phyloP scores from a whole-genome alignment of 331 rosid genomes.

The Arachis monticola region DNA sequence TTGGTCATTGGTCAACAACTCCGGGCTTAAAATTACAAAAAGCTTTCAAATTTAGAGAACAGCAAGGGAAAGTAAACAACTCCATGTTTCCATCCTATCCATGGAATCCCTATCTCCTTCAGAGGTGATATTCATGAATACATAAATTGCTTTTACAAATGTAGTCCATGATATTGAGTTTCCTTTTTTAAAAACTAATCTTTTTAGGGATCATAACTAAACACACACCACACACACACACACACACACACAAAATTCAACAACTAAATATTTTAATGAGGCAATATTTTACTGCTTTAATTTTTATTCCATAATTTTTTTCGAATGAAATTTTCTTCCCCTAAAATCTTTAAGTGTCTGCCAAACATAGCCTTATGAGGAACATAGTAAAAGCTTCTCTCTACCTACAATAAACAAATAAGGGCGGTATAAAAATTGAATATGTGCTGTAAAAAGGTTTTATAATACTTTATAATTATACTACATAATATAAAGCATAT shows the following conservation, averaged over 20 bases:
- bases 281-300: no score
- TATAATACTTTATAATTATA: not conserved
- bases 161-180: not conserved
- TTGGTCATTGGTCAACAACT: not conserved
- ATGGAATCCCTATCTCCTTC: not conserved
- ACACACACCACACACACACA: no score
- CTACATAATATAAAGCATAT: not conserved
- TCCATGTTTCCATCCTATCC: not conserved
- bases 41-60: constrained; percentile 4
- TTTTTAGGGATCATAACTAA: not conserved
- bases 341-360: not conserved
- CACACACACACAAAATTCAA: no score
- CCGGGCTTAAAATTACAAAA: constrained; percentile 12
- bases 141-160: not conserved
- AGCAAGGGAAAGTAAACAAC: not conserved
- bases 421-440: not conserved
- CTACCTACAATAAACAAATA: not conserved
- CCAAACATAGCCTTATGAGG: no score
- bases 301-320: no score
- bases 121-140: not conserved
- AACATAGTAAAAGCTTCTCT: not conserved
- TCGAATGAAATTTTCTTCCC: no score
- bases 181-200: not conserved
- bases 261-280: no score
- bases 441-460: not conserved